Percentiles rank a stretch among this genome's conserved stretches.
Evolutionary conservation across 108 stramenopile species (phyloP).

Genomic region (Schizochytrium sp.): DNA sequence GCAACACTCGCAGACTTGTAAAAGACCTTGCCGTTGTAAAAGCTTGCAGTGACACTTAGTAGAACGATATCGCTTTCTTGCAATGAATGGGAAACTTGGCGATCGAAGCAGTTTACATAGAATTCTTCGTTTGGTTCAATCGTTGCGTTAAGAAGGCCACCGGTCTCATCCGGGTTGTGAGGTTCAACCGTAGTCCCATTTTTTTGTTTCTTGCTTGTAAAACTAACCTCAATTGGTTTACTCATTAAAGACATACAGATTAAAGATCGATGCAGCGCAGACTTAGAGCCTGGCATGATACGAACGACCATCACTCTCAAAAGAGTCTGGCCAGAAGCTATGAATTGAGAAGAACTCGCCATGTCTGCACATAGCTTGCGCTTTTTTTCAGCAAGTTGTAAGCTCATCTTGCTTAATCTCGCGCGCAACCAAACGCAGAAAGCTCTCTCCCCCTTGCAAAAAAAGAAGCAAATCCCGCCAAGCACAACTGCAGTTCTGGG

Average conservation of each 20-base stretch:
- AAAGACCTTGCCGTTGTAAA: too few relatives aligned
- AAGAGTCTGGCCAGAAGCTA: slow-evolving; percentile 24
- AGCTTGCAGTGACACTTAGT: too few relatives aligned
- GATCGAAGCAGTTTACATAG: slow-evolving; percentile 22
- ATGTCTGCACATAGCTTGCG: slow-evolving; percentile 18
- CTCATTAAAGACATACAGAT: background rate
- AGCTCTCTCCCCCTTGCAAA: too few relatives aligned
- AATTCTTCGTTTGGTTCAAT: slow-evolving; percentile 15
- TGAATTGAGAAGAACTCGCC: background rate
- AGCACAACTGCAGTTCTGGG: too few relatives aligned
- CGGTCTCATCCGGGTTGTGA: background rate
- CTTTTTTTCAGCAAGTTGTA: background rate
- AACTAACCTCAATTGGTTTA: background rate
- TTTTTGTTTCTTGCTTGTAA: background rate
- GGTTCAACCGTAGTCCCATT: background rate
- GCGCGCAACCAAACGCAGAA: too few relatives aligned
- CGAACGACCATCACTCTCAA: slow-evolving; percentile 28
- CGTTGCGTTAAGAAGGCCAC: background rate
- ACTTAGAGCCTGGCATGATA: background rate
- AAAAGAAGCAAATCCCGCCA: too few relatives aligned
- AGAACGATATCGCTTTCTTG: too few relatives aligned
- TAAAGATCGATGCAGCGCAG: background rate
- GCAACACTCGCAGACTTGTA: too few relatives aligned
- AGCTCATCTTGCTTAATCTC: too few relatives aligned
- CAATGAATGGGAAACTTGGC: too few relatives aligned